Evolutionary conservation across 2,329 filamentous ascomycete genomes (phyloP).

Genomic region (Metarhizium guizhouense): DNA sequence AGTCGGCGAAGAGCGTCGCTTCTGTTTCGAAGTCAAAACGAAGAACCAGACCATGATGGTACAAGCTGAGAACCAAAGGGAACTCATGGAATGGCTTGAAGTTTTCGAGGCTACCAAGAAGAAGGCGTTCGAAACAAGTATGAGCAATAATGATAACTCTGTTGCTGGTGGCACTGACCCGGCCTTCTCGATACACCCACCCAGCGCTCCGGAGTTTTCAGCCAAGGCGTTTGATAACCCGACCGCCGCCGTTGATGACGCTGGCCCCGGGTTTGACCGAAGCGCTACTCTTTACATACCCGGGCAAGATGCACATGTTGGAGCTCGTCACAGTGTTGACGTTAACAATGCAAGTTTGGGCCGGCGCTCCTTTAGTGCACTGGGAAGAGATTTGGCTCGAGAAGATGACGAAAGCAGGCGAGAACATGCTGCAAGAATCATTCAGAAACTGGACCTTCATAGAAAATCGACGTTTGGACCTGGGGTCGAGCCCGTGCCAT

Average conservation of each 20-base stretch:
- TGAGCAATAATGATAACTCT: slow-evolving; percentile 38
- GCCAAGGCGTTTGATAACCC: slow-evolving; percentile 66
- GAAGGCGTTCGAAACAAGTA: slow-evolving; percentile 71
- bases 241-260: slow-evolving; percentile 43
- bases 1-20: slow-evolving; percentile 84
- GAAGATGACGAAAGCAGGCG: slow-evolving; percentile 67
- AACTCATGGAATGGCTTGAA: slow-evolving; percentile 91
- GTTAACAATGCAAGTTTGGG: slow-evolving; percentile 36
- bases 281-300: slow-evolving; percentile 55
- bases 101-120: slow-evolving; percentile 93
- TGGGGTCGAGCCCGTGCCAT: slow-evolving; percentile 28
- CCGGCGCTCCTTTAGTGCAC: slow-evolving; percentile 48
- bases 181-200: slow-evolving; percentile 87
- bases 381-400: slow-evolving; percentile 36
- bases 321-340: slow-evolving; percentile 64
- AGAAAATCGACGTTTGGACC: slow-evolving; percentile 60
- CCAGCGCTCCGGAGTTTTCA: slow-evolving; percentile 83
- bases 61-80: slow-evolving; percentile 84
- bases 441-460: slow-evolving; percentile 85
- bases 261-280: slow-evolving; percentile 40
- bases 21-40: slow-evolving; percentile 98
- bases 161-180: slow-evolving; percentile 50
- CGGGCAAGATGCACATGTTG: slow-evolving; percentile 44
- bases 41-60: slow-evolving; percentile 85
- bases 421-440: slow-evolving; percentile 80